These are phyloP conservation scores for Millerozyma acaciae DNA, from an alignment of 805 yeast genomes.

Conservation along the genomic window DNA sequence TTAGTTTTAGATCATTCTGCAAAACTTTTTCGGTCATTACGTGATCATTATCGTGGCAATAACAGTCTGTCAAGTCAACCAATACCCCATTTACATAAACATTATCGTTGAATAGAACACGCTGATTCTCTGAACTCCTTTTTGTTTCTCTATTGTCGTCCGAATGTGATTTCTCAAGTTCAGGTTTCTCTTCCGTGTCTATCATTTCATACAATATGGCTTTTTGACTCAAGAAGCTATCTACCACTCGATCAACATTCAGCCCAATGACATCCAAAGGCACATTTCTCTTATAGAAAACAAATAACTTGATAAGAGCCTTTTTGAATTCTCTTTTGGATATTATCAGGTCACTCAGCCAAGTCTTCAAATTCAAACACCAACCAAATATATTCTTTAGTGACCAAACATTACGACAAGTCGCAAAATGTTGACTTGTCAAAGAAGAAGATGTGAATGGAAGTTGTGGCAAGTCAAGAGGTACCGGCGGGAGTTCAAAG, in stretches of 20 bases:
- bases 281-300: slow-evolving; percentile 46
- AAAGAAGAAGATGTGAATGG: slow-evolving; percentile 53
- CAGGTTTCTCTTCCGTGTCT: neutral
- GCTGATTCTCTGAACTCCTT: slow-evolving; percentile 5
- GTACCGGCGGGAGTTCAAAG: slow-evolving; percentile 40
- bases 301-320: slow-evolving; percentile 48
- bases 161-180: neutral
- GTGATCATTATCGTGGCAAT: slow-evolving; percentile 30
- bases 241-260: slow-evolving; percentile 47
- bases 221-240: slow-evolving; percentile 29
- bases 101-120: slow-evolving; percentile 15
- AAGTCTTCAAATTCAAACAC: slow-evolving; percentile 48
- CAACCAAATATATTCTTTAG: slow-evolving; percentile 50
- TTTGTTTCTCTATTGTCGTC: neutral
- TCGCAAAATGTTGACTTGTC: slow-evolving; percentile 45
- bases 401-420: slow-evolving; percentile 45
- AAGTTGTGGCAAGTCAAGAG: slow-evolving; percentile 49
- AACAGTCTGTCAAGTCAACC: slow-evolving; percentile 44
- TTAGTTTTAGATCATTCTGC: slow-evolving; percentile 12
- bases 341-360: slow-evolving; percentile 53
- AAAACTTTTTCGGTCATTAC: slow-evolving; percentile 5
- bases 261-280: slow-evolving; percentile 49
- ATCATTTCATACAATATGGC: neutral
- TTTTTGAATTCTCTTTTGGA: slow-evolving; percentile 50
- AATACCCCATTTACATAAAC: slow-evolving; percentile 37